A percentile compares a stretch with the other conserved stretches of the same genome.
Evolutionary conservation across 1,139 yeast genomes (phyloP).

Genomic region (Pichia sp.): DNA sequence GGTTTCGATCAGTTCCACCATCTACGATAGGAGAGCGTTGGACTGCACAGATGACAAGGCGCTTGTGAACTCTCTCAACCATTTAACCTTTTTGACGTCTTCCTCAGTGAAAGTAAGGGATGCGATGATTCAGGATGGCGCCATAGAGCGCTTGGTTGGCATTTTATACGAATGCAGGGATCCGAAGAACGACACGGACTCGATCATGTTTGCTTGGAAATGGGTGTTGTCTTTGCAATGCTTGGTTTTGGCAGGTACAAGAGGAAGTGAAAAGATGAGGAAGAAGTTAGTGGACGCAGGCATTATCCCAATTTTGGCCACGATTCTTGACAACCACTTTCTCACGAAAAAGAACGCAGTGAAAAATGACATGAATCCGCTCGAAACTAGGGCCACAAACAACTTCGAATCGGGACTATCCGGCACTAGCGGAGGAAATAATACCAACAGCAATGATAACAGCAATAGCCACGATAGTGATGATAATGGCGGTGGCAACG

Average conservation of each 20-base stretch:
- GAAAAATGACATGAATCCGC: constrained; percentile 1
- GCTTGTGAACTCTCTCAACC: constrained; percentile 84
- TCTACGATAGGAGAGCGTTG: constrained; percentile 87
- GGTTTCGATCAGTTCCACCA: constrained; percentile 78
- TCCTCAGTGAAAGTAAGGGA: constrained; percentile 88
- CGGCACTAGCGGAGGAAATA: neutral
- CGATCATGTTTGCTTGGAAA: constrained; percentile 67
- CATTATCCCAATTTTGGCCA: constrained; percentile 82
- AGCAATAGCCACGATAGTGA: neutral
- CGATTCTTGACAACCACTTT: constrained; percentile 79
- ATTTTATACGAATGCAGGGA: constrained; percentile 78
- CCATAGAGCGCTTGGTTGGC: constrained; percentile 80
- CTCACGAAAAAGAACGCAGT: constrained; percentile 22
- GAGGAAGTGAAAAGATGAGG: constrained; percentile 85
- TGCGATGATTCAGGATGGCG: constrained; percentile 85
- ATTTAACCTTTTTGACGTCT: constrained; percentile 79
- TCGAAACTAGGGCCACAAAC: neutral
- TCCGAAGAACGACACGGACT: constrained; percentile 42
- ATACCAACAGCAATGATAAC: neutral
- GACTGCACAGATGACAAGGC: constrained; percentile 91
- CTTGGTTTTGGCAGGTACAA: constrained; percentile 80
- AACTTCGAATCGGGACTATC: neutral
- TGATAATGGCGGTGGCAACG: neutral
- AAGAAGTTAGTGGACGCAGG: constrained; percentile 89
- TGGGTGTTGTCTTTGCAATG: constrained; percentile 96